Conservation (phyloP, 75 land plant genomes). For the Pinus tabuliformis region DNA sequence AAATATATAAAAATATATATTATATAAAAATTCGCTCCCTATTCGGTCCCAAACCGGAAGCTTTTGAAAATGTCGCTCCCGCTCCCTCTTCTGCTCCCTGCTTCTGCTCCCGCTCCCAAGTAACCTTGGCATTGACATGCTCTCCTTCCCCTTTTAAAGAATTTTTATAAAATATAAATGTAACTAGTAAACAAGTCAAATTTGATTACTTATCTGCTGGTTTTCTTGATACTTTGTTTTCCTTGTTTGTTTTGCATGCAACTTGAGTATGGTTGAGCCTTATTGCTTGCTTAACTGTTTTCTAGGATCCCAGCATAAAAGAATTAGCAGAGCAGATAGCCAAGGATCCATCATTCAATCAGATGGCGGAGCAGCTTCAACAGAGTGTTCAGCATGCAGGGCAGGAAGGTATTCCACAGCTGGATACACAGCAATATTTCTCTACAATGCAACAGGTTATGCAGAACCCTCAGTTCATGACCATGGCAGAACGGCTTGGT, state of each 20-base stretch:
- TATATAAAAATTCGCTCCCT: no score
- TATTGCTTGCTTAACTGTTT: slow-evolving; percentile 1
- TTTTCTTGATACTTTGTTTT: not conserved
- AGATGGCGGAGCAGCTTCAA: slow-evolving; percentile 94
- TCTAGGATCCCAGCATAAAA: slow-evolving; percentile 94
- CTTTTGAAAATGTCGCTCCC: no score
- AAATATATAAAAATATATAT: no score
- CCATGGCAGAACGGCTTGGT: slow-evolving; percentile 94
- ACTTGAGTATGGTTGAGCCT: not conserved
- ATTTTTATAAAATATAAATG: no score
- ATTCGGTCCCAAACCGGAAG: no score
- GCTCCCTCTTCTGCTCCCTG: no score
- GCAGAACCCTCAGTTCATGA: slow-evolving; percentile 98
- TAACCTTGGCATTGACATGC: no score
- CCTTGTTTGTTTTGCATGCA: not conserved
- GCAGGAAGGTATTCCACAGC: slow-evolving; percentile 59
- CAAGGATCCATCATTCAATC: slow-evolving; percentile 85
- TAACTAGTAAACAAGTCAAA: no score
- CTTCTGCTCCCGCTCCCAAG: no score
- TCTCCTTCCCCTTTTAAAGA: no score
- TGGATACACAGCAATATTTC: slow-evolving; percentile 79
- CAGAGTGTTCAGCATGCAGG: slow-evolving; percentile 57
- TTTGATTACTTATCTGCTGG: not conserved
- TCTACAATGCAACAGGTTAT: slow-evolving; percentile 94
- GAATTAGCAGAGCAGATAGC: slow-evolving; percentile 89